phyloP scores from a whole-genome alignment of 345 rosid genomes.

The Eucalyptus cloeziana region DNA sequence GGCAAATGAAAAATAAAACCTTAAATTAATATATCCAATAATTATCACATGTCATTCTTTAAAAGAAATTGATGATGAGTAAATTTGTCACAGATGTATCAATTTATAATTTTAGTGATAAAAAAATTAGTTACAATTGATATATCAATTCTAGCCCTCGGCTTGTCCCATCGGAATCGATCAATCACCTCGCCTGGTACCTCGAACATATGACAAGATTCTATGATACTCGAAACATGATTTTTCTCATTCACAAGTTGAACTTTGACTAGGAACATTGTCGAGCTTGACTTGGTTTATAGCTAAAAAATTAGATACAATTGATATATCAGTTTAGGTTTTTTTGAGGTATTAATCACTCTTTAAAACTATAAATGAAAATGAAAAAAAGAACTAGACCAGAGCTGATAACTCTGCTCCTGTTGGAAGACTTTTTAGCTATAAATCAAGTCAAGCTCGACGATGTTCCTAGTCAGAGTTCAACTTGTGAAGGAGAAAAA shows the following conservation, averaged over 20 bases:
- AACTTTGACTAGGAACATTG: background rate
- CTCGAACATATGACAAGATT: background rate
- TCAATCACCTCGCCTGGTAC: background rate
- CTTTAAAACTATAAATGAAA: background rate
- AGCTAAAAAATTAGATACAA: background rate
- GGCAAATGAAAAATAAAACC: too few relatives aligned
- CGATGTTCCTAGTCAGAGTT: background rate
- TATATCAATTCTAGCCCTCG: background rate
- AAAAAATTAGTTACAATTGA: too few relatives aligned
- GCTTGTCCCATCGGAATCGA: background rate
- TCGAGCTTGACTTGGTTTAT: background rate
- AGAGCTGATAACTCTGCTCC: background rate
- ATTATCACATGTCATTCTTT: too few relatives aligned
- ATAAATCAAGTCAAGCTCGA: background rate
- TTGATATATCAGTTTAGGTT: too few relatives aligned
- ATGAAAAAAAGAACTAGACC: background rate
- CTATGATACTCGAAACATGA: background rate
- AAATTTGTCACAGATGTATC: rapidly evolving
- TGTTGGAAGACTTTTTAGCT: background rate
- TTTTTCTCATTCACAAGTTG: background rate
- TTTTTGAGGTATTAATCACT: too few relatives aligned
- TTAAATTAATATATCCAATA: too few relatives aligned
- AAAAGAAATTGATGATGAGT: too few relatives aligned
- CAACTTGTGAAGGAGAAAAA: background rate
- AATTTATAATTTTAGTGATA: too few relatives aligned